These are phyloP conservation scores for Phytophthora quininea DNA, from an alignment of 352 stramenopile genomes.

Conservation along the genomic window DNA sequence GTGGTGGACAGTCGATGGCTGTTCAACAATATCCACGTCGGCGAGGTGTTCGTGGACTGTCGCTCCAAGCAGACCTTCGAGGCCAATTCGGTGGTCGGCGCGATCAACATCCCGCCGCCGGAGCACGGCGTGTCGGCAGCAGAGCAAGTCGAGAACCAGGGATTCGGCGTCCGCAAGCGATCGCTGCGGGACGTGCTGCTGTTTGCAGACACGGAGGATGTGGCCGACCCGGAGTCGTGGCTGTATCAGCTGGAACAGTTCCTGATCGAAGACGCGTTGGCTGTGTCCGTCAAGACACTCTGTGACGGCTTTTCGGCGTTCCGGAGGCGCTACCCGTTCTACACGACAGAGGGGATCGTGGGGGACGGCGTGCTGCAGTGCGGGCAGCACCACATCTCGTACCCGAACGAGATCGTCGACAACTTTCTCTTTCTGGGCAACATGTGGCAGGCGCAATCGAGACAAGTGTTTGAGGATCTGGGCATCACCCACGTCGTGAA, in stretches of 20 bases:
- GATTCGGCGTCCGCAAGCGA: conserved; percentile 39
- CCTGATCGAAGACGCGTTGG: conserved; percentile 51
- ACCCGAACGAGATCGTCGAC: conserved; percentile 74
- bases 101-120: conserved; percentile 62
- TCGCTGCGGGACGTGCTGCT: conserved; percentile 61
- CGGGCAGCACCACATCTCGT: conserved; percentile 50
- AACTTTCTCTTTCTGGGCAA: conserved; percentile 76
- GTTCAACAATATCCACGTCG: conserved; percentile 77
- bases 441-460: conserved; percentile 71
- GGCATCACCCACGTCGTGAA: conserved; percentile 81
- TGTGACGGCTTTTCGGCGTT: conserved; percentile 50
- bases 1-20: conserved; percentile 66
- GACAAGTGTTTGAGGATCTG: conserved; percentile 58
- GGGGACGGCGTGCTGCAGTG: conserved; percentile 33
- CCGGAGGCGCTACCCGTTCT: conserved; percentile 66
- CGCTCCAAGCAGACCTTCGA: conserved; percentile 37
- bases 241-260: conserved; percentile 44
- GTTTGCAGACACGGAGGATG: conserved; percentile 42
- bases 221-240: conserved; percentile 35
- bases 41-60: conserved; percentile 67
- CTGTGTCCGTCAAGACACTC: conserved; percentile 52
- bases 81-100: conserved; percentile 49
- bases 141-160: conserved; percentile 27
- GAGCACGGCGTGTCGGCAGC: conserved; percentile 21
- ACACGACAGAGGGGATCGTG: conserved; percentile 42